Evolutionary conservation across 2,329 filamentous ascomycete species (phyloP), one percentile per base, ranked within the genome.

Genomic region (Colletotrichum abscissum): DNA sequence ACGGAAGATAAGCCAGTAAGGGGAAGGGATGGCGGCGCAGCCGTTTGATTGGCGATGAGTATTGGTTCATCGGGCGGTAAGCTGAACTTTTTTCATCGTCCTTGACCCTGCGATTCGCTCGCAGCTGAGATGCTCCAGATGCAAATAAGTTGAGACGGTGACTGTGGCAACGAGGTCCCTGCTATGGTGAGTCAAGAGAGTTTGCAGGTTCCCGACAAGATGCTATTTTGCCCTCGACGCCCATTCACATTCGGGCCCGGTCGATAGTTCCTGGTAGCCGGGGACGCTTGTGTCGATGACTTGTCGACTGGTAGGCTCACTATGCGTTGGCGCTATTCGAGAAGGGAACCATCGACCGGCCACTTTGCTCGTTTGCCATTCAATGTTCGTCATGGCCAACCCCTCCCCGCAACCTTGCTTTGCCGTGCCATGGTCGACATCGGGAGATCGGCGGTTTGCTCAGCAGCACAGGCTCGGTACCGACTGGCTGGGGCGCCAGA

Each of bases 371-470:
- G 8, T 58, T 26, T 38, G 22, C 52, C 5, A 7, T 22, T n/a
- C 33, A 26, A 46, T 19, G 16, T 9, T 63, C 46, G 66, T 64
- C 33, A 62, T 49, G 12, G 55, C 46, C 55, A 60, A 59, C 65
- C 65, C 22, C 42, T 58, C 59, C 69, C 19, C 30, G 33, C 54
- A 33, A 14, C 59, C 57, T 52, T 46, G 30, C 24, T 24, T 24
- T 24, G 35, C 11, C 52, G 28, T 26, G 12, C 58, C 30, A n/a
- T 64, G 19, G 33, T 59, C 55, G 30, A 69, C 46, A 24, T 22
- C 67, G 67, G 70, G 70, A 73, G 70, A 70, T 73, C 70, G 66
- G 67, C 70, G 19, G 66, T 57, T 26, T 70, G 55, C 66, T 42
- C 57, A 33, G 42, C 54, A 38, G 60, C n/a, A 46, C 63, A 22